phyloP scores from a whole-genome alignment of 306 rosid species.

The Pueraria montana region DNA sequence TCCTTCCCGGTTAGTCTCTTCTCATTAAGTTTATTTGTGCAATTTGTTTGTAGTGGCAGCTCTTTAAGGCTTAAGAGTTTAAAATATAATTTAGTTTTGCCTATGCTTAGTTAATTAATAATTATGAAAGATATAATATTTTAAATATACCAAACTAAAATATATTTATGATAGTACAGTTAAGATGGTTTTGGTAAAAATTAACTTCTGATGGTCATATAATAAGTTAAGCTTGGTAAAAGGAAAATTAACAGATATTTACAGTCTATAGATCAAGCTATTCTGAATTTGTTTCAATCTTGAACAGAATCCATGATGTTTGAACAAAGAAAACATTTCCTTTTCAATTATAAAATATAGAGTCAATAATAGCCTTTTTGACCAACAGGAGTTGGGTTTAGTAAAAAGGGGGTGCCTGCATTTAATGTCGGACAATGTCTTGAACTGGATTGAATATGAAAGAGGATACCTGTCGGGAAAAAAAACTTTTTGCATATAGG shows the following conservation, averaged over 20 bases:
- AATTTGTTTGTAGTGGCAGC: neutral
- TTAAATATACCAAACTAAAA: neutral
- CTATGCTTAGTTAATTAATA: neutral
- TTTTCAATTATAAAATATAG: conserved; percentile 11
- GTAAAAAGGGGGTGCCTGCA: neutral
- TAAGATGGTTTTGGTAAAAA: neutral
- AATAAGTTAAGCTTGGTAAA: neutral
- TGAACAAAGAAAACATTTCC: neutral
- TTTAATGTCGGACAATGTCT: neutral
- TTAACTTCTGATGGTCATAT: conserved; percentile 1
- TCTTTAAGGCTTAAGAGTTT: neutral
- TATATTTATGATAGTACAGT: neutral
- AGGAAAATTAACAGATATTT: neutral
- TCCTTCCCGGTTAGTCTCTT: conserved; percentile 79
- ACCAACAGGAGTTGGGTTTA: neutral
- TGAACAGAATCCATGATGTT: conserved; percentile 12
- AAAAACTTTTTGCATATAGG: neutral
- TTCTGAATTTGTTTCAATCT: neutral
- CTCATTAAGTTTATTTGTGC: neutral
- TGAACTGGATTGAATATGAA: neutral
- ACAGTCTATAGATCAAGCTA: neutral
- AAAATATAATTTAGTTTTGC: neutral
- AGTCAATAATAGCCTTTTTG: neutral
- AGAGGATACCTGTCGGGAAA: neutral
- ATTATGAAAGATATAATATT: neutral